Evolutionary conservation across 805 yeast genomes (phyloP).

Genomic region (Saturnispora ahearnii): DNA sequence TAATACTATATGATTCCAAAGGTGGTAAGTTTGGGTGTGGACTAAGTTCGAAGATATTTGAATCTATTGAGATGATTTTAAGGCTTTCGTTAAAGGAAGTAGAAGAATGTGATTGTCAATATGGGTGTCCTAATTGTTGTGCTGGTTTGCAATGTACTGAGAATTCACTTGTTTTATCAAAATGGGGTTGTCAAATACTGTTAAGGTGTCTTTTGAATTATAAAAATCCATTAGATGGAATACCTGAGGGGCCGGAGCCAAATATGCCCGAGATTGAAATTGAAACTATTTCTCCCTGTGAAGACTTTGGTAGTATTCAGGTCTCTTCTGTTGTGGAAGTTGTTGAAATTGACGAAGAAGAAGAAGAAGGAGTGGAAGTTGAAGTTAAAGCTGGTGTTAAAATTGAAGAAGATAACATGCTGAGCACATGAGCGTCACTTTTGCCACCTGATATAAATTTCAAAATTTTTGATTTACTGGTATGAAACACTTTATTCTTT

Average conservation of each 20-base stretch:
- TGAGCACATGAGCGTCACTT: constrained; percentile 5
- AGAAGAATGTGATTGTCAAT: constrained; percentile 53
- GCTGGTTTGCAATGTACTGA: constrained; percentile 78
- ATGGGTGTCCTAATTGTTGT: constrained; percentile 81
- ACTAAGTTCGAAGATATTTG: constrained; percentile 68
- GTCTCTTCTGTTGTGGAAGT: constrained; percentile 54
- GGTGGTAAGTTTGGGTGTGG: constrained; percentile 82
- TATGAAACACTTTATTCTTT: not conserved
- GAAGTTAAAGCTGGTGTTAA: not conserved
- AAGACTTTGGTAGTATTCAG: constrained; percentile 39
- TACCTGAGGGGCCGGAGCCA: constrained; percentile 65
- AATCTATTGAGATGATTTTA: constrained; percentile 60
- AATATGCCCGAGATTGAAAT: constrained; percentile 60
- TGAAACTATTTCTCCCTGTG: constrained; percentile 59
- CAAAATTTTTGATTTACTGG: no score
- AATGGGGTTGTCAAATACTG: constrained; percentile 72
- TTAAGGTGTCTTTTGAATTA: constrained; percentile 53
- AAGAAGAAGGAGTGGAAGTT: not conserved
- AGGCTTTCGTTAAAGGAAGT: constrained; percentile 50
- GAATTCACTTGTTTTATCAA: constrained; percentile 72
- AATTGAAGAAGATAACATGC: not conserved
- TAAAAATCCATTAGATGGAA: constrained; percentile 37
- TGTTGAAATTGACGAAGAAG: constrained; percentile 27
- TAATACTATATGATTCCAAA: constrained; percentile 74
- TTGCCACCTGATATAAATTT: not conserved